Evolutionary conservation across 2,329 filamentous ascomycete species (phyloP), one percentile per base, ranked within the genome.

Genomic region (Talaromyces sp.): DNA sequence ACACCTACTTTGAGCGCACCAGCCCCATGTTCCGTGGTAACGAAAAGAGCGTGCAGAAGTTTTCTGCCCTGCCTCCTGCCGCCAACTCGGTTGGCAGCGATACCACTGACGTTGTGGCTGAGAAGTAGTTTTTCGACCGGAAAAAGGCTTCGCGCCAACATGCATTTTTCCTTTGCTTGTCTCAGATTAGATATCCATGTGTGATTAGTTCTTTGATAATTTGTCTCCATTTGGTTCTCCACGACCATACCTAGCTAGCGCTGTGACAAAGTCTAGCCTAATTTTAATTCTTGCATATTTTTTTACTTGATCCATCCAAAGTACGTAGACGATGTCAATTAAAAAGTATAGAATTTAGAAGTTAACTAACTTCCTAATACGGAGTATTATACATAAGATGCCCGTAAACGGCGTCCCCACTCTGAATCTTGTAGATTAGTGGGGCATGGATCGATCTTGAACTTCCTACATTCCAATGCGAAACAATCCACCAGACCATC

Each of bases 1-100:
- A 77, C 67, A 75, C 74, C 3, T 84, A 82, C 69, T 85, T 85
- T 69, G 77, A 82, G 72, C 78, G 81, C 43, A 83, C 81, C 38
- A 75, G 73, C 62, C 73, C 73, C 31, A 75, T 75, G 73, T 75
- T 75, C 71, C 73, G 73, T 61, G 70, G 69, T 1, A 72, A 70
- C 67, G 73, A 75, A 62, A 68, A 73, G 64, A 57, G 60, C 31
- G 35, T 65, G 10, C 62, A 64, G 54, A 72, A 69, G 55, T 68
- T 67, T 59, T 72, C 75, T 59, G 64, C 65, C 3, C 60, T 75
- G 21, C 73, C 73, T 54, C 73, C 73, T 2, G 69, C 73, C 48
- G 73, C 73, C 38, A 26, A 35, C 5, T 61, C 59, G 3, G 14
- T 51, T 8, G 59, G 51, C 35, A 61, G 59, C 31, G 59, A 61